Percentiles rank a stretch among this genome's conserved stretches.
These are phyloP conservation scores for Hericium erinaceus DNA, from an alignment of 768 basidiomycete genomes.

Conservation along the genomic window DNA sequence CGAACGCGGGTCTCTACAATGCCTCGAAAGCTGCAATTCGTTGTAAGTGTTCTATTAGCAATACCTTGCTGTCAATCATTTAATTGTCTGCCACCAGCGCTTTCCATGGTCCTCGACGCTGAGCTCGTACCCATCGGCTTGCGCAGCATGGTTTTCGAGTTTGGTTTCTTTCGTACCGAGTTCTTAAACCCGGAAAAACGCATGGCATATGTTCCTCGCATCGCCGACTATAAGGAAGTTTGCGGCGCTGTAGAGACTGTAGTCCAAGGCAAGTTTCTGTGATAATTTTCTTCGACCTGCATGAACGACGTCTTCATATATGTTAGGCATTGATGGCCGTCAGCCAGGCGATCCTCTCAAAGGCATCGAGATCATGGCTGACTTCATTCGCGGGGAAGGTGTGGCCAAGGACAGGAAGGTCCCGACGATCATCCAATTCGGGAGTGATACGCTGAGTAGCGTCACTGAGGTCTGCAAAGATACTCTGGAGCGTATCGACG, in stretches of 20 bases:
- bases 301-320: neutral
- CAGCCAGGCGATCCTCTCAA: neutral
- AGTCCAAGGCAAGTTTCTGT: neutral
- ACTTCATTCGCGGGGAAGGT: neutral
- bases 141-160: slow-evolving; percentile 28
- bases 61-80: neutral
- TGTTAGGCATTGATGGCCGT: neutral
- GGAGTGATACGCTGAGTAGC: neutral
- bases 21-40: neutral
- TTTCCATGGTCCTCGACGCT: slow-evolving; percentile 9
- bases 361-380: neutral
- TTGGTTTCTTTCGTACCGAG: slow-evolving; percentile 31
- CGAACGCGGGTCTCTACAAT: neutral
- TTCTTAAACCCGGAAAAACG: slow-evolving; percentile 16
- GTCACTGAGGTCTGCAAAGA: neutral
- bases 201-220: slow-evolving; percentile 21
- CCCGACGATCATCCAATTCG: neutral
- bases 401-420: neutral
- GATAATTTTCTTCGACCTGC: neutral
- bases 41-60: neutral
- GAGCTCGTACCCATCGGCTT: slow-evolving; percentile 23
- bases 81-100: neutral
- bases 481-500: neutral
- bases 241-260: neutral
- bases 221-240: slow-evolving; percentile 17